These are phyloP conservation scores for Claviceps sp. DNA, from an alignment of 2,329 filamentous ascomycete species.

Conservation along the genomic window DNA sequence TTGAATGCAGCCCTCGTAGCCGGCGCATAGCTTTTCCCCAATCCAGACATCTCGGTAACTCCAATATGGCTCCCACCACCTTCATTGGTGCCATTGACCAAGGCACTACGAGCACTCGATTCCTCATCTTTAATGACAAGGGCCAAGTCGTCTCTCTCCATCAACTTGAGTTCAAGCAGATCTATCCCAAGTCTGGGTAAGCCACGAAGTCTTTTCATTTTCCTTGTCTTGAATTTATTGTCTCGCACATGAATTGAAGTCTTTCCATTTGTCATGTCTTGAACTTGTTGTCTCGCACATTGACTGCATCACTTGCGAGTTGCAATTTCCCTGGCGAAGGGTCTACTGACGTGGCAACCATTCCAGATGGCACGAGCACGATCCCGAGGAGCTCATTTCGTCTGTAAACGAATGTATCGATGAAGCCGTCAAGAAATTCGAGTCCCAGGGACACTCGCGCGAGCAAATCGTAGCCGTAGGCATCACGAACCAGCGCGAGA, in stretches of 20 bases:
- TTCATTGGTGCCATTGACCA: conserved; percentile 72
- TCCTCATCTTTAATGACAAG: conserved; percentile 61
- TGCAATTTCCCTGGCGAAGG: not conserved
- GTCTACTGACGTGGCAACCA: conserved; percentile 5
- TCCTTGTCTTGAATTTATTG: not conserved
- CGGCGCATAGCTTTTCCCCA: not conserved
- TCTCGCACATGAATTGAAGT: not conserved
- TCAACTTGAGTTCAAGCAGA: conserved; percentile 63
- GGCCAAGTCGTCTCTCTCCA: conserved; percentile 60
- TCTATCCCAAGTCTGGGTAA: conserved; percentile 63
- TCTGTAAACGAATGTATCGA: conserved; percentile 68
- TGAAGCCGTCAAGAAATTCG: conserved; percentile 54
- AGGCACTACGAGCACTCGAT: conserved; percentile 65
- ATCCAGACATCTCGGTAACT: not conserved
- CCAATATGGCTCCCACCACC: conserved; percentile 19
- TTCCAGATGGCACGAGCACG: conserved; percentile 70
- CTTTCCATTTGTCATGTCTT: not conserved
- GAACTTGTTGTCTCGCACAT: not conserved
- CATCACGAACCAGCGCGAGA: conserved; percentile 77
- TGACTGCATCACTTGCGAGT: not conserved
- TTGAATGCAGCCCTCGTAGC: conserved; percentile 8
- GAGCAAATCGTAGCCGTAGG: conserved; percentile 62
- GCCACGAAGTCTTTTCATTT: not conserved
- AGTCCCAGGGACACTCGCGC: conserved; percentile 51
- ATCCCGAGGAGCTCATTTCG: conserved; percentile 58